Conservation (phyloP, 2,329 filamentous ascomycete species). For the Emergomyces pasteurianus region DNA sequence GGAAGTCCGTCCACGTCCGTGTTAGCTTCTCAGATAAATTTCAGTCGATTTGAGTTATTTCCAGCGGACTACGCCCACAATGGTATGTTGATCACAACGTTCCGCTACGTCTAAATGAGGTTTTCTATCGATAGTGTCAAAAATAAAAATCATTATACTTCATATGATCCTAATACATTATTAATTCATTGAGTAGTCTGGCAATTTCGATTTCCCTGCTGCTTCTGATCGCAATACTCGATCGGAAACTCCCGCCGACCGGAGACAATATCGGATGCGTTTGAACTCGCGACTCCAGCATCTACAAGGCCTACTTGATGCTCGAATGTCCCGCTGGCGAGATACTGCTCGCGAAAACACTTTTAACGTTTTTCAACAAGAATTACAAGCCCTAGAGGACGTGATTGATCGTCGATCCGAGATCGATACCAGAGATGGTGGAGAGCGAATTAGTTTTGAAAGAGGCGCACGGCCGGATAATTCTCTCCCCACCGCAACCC, state of each 20-base stretch:
- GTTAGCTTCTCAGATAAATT: not conserved
- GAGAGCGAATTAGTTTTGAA: not conserved
- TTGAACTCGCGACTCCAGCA: conserved; percentile 18
- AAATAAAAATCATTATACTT: no score
- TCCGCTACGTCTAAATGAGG: not conserved
- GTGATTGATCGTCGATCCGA: not conserved
- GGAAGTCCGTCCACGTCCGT: not conserved
- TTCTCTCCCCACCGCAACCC: not conserved
- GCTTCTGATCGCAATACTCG: conserved; percentile 20
- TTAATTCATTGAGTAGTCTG: conserved; percentile 22
- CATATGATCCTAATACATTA: not conserved
- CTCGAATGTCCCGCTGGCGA: not conserved
- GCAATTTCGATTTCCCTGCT: conserved; percentile 32
- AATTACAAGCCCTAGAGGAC: conserved; percentile 9
- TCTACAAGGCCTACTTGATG: conserved; percentile 26
- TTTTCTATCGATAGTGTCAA: not conserved
- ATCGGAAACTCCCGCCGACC: conserved; percentile 13
- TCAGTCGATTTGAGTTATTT: not conserved
- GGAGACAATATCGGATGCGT: conserved; percentile 9
- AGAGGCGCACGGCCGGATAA: not conserved
- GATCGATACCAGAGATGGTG: not conserved
- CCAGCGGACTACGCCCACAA: not conserved
- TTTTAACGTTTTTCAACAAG: conserved; percentile 18
- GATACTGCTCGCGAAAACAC: conserved; percentile 21
- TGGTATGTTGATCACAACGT: not conserved